Base-by-base conservation (phyloP, 164 flowering plant genomes). In the Paratinospora sagittata region DNA sequence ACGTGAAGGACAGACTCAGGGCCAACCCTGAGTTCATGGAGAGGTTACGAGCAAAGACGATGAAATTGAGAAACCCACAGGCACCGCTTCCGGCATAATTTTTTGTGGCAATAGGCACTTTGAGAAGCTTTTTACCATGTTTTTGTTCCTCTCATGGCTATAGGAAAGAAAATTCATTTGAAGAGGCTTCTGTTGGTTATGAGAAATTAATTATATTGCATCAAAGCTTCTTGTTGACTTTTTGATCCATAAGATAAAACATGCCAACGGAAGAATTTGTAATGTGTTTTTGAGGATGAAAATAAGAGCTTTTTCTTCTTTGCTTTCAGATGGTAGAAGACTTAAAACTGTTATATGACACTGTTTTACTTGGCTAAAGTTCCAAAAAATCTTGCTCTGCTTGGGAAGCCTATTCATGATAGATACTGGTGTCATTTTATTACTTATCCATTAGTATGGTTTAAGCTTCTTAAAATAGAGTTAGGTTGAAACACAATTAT, bases 11-110 rank as follows among this genome's bases (percentile, higher is more conserved):
- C 24, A 87, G 90, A 71, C 96, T 95, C 57, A 82, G 80, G 82
- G 88, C 89, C 47, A 92, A 88, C 78, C 93, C 95, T 23, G 82
- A 76, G 1, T 95, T 95, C 81, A 93, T 95, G 99, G 87, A 86
- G 78, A 90, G 90, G 78, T 76, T 95, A 77, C 86, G 45, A 17
- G 80, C 86, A 57, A 92, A 95, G 81, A 79, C 79, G 39, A 73
- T 69, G 78, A 74, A 73, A 63, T 63, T 73, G 64, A 77, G 70
- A 37, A 78, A 36, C 63, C 73, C 82, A n/a, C 75, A 27, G 14
- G 9, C 76, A 37, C 34, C 66, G 26, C 36, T 68, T 62, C 64
- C 63, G 39, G 36, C 8, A 10, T 72, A 27, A 72, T 34, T 27
- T 58, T 27, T 23, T 7, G 52, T 39, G 16, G 47, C 70, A 21